Conservation (phyloP, 2,329 filamentous ascomycete genomes). For the Phyllosticta paracitricarpa region DNA sequence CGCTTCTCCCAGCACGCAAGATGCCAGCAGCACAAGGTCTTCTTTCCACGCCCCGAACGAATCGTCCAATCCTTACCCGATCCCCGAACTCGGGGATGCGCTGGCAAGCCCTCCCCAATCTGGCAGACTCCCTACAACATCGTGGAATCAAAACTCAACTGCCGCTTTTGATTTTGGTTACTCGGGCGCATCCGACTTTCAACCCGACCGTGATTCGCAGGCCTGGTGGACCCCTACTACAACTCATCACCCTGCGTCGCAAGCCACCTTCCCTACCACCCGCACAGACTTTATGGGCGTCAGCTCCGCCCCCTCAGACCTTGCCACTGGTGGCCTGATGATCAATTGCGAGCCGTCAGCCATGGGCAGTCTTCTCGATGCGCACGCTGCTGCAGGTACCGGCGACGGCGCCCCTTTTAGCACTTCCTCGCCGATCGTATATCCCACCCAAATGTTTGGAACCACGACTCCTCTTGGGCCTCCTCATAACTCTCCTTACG, state of each 20-base stretch:
- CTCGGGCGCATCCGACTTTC: conserved; percentile 22
- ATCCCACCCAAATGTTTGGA: conserved; percentile 7
- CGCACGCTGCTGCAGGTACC: background rate
- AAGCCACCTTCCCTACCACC: conserved; percentile 15
- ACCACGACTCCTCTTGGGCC: background rate
- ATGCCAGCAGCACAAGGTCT: background rate
- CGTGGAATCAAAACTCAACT: conserved; percentile 22
- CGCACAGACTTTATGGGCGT: conserved; percentile 9
- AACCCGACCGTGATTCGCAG: conserved; percentile 15
- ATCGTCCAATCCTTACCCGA: conserved; percentile 18
- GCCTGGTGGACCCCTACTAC: conserved; percentile 20
- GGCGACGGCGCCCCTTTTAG: conserved; percentile 1
- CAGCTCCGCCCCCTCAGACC: conserved; percentile 10
- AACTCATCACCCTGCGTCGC: conserved; percentile 13
- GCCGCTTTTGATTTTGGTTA: conserved; percentile 22
- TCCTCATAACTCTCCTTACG: background rate
- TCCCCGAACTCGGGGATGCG: conserved; percentile 17
- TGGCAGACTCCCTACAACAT: conserved; percentile 19
- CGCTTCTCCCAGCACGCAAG: conserved; percentile 6
- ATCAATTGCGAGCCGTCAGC: conserved; percentile 10
- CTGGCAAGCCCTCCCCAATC: conserved; percentile 27
- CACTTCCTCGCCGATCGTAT: conserved; percentile 8
- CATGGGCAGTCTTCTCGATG: conserved; percentile 7
- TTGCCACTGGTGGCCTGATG: conserved; percentile 8
- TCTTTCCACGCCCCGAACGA: conserved; percentile 14